phyloP scores from a whole-genome alignment of 176 grass and related monocot species.

The Zoysia pacifica region DNA sequence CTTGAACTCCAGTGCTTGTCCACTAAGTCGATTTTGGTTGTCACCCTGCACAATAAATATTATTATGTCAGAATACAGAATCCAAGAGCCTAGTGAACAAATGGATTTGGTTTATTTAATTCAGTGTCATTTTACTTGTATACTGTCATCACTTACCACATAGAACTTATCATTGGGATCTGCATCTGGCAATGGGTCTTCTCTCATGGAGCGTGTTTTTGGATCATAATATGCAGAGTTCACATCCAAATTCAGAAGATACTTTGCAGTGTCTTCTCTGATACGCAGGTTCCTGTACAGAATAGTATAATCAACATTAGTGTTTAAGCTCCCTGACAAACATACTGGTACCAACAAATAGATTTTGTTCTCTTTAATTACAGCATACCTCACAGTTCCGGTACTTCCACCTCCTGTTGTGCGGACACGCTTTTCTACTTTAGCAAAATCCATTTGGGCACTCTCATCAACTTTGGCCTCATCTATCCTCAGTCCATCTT shows the following conservation, averaged over 20 bases:
- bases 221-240: slow-evolving; percentile 99
- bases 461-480: slow-evolving; percentile 98
- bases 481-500: slow-evolving; percentile 83
- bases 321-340: background rate
- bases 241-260: slow-evolving; percentile 90
- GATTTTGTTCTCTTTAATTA: background rate
- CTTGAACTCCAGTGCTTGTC: slow-evolving; percentile 94
- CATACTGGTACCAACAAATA: background rate
- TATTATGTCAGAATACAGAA: slow-evolving; percentile 19
- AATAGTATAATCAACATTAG: background rate
- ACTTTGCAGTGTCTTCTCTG: slow-evolving; percentile 94
- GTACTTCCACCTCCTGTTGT: slow-evolving; percentile 98
- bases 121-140: background rate
- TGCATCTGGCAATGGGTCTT: slow-evolving; percentile 87
- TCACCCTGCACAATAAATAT: slow-evolving; percentile 66
- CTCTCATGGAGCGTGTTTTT: slow-evolving; percentile 95
- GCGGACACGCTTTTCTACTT: slow-evolving; percentile 94
- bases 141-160: slow-evolving; percentile 45
- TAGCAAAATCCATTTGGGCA: slow-evolving; percentile 95
- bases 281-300: slow-evolving; percentile 89
- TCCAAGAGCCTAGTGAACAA: background rate
- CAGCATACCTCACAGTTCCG: slow-evolving; percentile 79
- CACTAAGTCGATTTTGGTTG: slow-evolving; percentile 90
- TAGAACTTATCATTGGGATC: slow-evolving; percentile 99
- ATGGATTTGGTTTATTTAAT: background rate